phyloP scores from a whole-genome alignment of 176 grass and related monocot species.

The Cymbopogon citratus region DNA sequence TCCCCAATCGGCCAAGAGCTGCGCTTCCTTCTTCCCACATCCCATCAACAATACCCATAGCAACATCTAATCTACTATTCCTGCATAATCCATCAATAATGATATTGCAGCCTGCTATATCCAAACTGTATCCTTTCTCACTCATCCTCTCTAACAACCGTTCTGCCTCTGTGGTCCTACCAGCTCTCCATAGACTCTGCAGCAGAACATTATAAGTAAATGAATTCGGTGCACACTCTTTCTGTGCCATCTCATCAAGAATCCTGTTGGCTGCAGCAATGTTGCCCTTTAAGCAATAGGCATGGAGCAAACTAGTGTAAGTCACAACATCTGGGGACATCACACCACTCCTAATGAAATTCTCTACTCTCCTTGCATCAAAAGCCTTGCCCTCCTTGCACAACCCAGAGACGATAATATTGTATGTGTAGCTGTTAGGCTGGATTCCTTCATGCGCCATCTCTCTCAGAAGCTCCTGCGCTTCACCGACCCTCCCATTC shows the following conservation, averaged over 20 bases:
- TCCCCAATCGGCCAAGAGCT: constrained; percentile 74
- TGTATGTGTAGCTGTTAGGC: constrained; percentile 76
- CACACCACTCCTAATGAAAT: constrained; percentile 66
- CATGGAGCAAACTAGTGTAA: constrained; percentile 78
- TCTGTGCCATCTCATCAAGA: constrained; percentile 71
- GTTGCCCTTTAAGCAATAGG: constrained; percentile 72
- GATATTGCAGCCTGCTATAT: constrained; percentile 84
- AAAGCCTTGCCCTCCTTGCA: constrained; percentile 79
- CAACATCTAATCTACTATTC: constrained; percentile 73
- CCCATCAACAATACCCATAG: constrained; percentile 72
- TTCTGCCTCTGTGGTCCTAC: constrained; percentile 62
- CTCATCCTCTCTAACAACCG: constrained; percentile 70
- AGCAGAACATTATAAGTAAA: constrained; percentile 87
- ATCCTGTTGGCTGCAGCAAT: constrained; percentile 49
- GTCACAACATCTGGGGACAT: constrained; percentile 77
- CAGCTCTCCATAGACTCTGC: constrained; percentile 82
- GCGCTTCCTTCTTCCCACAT: constrained; percentile 86
- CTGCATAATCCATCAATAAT: constrained; percentile 81
- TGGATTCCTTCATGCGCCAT: constrained; percentile 65
- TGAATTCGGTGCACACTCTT: constrained; percentile 52
- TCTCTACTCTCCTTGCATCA: constrained; percentile 63
- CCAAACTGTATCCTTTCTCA: constrained; percentile 60
- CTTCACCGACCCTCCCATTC: constrained; percentile 56
- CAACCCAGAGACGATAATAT: constrained; percentile 80
- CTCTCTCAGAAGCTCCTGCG: constrained; percentile 54